Percentiles rank a stretch among this genome's conserved stretches.
Conservation (phyloP, 202 grass and related monocot species). For the Digitaria exilis region DNA sequence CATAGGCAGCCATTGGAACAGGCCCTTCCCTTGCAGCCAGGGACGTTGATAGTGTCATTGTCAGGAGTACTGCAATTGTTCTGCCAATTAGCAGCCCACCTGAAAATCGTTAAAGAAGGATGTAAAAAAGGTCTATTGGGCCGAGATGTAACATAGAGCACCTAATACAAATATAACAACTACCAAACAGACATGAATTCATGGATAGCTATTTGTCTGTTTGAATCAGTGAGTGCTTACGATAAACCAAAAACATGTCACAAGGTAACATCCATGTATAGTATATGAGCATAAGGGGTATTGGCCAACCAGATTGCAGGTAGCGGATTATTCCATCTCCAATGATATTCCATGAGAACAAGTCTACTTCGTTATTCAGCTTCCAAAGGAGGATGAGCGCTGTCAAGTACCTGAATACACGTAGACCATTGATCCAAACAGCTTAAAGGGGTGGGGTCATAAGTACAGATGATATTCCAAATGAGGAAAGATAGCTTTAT, state of each 20-base stretch:
- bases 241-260: not conserved
- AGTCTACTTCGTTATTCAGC: slow-evolving; percentile 68
- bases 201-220: not conserved
- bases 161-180: not conserved
- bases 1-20: slow-evolving; percentile 82
- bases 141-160: not conserved
- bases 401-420: slow-evolving; percentile 72
- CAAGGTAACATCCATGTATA: not conserved
- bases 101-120: slow-evolving; percentile 35
- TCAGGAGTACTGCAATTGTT: slow-evolving; percentile 72
- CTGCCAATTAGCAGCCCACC: slow-evolving; percentile 80
- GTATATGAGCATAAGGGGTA: slow-evolving; percentile 12
- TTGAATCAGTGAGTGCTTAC: not conserved
- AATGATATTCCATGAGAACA: slow-evolving; percentile 59
- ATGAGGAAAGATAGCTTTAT: slow-evolving; percentile 33
- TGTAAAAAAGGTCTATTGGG: not conserved
- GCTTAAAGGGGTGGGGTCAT: slow-evolving; percentile 8
- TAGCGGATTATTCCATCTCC: slow-evolving; percentile 57
- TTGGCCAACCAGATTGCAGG: slow-evolving; percentile 75
- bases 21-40: slow-evolving; percentile 78
- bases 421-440: slow-evolving; percentile 22
- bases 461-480: slow-evolving; percentile 28
- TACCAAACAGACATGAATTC: slow-evolving; percentile 4
- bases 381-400: slow-evolving; percentile 82
- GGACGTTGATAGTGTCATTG: slow-evolving; percentile 78